These are phyloP conservation scores for Bruguiera hainesii DNA, from an alignment of 441 rosid species.

Conservation along the genomic window DNA sequence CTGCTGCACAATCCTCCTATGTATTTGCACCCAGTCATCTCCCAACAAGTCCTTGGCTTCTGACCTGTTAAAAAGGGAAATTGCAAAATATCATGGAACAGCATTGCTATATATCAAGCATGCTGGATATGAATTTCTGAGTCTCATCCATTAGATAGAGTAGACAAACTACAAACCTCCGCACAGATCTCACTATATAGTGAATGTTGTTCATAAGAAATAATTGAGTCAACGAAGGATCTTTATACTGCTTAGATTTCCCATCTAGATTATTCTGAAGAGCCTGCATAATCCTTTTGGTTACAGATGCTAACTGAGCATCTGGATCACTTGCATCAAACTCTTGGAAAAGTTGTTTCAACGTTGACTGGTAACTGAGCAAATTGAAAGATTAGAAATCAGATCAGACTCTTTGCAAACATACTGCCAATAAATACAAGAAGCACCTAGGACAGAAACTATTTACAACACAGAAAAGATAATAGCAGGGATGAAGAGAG, in stretches of 20 bases:
- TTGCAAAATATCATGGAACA: not conserved
- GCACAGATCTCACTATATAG: conserved; percentile 93
- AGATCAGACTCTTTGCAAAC: conserved; percentile 10
- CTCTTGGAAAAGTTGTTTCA: conserved; percentile 87
- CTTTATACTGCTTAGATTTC: conserved; percentile 91
- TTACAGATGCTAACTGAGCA: conserved; percentile 57
- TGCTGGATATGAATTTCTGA: not conserved
- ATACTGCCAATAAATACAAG: not conserved
- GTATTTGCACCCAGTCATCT: conserved; percentile 99
- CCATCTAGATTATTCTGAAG: conserved; percentile 86
- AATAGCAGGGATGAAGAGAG: not conserved
- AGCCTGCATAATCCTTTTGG: conserved; percentile 84
- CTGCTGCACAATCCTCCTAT: conserved; percentile 88
- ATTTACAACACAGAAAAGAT: not conserved
- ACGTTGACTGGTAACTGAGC: conserved; percentile 75
- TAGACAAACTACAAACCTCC: conserved; percentile 47
- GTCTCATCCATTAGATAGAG: conserved; percentile 1
- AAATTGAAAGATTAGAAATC: conserved; percentile 17
- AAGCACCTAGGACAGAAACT: not conserved
- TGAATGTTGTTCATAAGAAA: conserved; percentile 95
- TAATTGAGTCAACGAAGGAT: conserved; percentile 79
- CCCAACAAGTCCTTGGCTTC: conserved; percentile 93
- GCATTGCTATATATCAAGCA: no score
- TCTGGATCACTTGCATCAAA: conserved; percentile 60
- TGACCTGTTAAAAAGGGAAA: conserved; percentile 50